Percentiles rank a stretch among this genome's conserved stretches.
Conservation (phyloP, 169 alveolate species). For the Theileria orientalis region DNA sequence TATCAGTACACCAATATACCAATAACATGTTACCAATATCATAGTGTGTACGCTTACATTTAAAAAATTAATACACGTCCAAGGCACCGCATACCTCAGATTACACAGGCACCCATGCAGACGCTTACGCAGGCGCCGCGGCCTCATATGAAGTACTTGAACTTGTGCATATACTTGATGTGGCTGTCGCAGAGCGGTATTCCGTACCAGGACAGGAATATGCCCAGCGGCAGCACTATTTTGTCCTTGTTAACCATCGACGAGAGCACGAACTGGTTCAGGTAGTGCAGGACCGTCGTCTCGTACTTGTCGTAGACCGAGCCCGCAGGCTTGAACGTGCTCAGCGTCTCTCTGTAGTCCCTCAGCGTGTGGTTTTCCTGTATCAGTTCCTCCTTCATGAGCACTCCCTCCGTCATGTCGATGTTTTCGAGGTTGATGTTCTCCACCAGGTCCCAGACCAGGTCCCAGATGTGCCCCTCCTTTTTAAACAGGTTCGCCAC, state of each 20-base stretch:
- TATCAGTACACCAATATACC: no score
- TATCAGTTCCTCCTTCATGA: neutral
- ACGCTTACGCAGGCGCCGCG: neutral
- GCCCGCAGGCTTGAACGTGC: neutral
- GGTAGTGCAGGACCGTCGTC: neutral
- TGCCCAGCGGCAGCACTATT: neutral
- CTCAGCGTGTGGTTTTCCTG: neutral
- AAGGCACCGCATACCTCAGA: no score
- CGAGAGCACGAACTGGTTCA: neutral
- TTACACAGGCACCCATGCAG: no score
- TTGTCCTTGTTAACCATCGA: neutral
- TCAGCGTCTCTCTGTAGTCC: neutral
- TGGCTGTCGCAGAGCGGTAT: neutral
- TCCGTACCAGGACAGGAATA: slow-evolving; percentile 6
- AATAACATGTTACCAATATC: neutral
- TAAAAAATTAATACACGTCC: no score
- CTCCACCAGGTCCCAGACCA: neutral
- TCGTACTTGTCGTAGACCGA: neutral
- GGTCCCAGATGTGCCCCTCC: neutral
- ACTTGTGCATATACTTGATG: neutral
- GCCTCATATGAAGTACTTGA: neutral
- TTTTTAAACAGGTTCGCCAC: neutral
- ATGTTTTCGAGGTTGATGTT: neutral
- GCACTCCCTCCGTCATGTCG: neutral
- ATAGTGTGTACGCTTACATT: neutral